Conservation (phyloP, 345 rosid species). For the Aquilaria sinensis region DNA sequence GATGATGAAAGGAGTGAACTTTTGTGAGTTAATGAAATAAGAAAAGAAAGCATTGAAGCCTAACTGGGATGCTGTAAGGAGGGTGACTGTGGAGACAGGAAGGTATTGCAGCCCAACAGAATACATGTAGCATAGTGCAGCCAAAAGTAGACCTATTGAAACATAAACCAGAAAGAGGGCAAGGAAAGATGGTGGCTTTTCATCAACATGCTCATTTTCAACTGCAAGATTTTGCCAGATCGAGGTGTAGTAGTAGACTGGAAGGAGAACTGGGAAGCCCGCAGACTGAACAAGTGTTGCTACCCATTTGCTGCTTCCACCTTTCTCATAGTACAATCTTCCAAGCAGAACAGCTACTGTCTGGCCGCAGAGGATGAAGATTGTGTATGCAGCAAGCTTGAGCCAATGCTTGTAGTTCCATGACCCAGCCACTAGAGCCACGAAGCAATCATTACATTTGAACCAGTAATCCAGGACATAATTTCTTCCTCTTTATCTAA, state of each 20-base stretch:
- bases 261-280: constrained; percentile 38
- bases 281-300: constrained; percentile 20
- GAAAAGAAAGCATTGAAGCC: constrained; percentile 37
- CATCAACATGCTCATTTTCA: not conserved
- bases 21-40: constrained; percentile 25
- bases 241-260: constrained; percentile 12
- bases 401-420: constrained; percentile 29
- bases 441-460: too few relatives aligned
- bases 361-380: constrained; percentile 27
- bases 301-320: constrained; percentile 41
- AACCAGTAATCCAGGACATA: too few relatives aligned
- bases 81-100: constrained; percentile 28
- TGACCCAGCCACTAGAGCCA: not conserved
- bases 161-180: not conserved
- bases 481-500: too few relatives aligned
- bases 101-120: constrained; percentile 30
- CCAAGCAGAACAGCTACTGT: constrained; percentile 26
- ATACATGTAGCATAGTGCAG: constrained; percentile 4
- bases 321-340: constrained; percentile 29
- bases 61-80: constrained; percentile 24
- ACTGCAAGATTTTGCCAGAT: not conserved
- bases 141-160: constrained; percentile 13
- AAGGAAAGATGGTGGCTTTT: constrained; percentile 1
- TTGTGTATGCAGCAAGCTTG: constrained; percentile 21
- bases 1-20: constrained; percentile 27